Conservation (phyloP, 1,139 yeast species). For the Ogataea hybrid region DNA sequence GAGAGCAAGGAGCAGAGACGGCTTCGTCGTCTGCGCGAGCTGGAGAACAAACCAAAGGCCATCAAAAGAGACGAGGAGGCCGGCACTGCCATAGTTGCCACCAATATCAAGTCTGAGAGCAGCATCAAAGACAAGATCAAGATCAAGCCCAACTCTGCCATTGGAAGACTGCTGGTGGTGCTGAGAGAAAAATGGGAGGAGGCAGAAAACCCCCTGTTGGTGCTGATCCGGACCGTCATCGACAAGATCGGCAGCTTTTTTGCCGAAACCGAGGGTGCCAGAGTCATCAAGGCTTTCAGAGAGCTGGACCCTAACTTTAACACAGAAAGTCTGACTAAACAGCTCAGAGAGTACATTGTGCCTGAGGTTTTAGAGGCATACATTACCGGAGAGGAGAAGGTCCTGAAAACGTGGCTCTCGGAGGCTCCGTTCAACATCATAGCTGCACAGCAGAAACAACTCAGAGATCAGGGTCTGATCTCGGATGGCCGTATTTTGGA, state of each 20-base stretch:
- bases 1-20: constrained; percentile 83
- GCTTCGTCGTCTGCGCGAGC: constrained; percentile 66
- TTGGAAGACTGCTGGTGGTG: constrained; percentile 65
- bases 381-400: constrained; percentile 84
- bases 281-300: constrained; percentile 81
- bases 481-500: constrained; percentile 92
- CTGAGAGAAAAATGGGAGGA: constrained; percentile 85
- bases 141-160: constrained; percentile 60
- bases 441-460: constrained; percentile 90
- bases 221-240: constrained; percentile 73
- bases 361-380: constrained; percentile 97
- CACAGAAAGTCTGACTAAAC: constrained; percentile 74
- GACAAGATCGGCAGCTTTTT: constrained; percentile 85
- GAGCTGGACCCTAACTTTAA: constrained; percentile 89
- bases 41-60: constrained; percentile 57
- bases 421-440: constrained; percentile 97
- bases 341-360: constrained; percentile 86
- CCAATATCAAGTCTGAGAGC: constrained; percentile 63
- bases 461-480: constrained; percentile 86
- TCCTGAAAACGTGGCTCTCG: constrained; percentile 86
- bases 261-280: constrained; percentile 95
- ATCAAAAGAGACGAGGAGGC: constrained; percentile 84
- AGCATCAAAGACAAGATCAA: constrained; percentile 61
- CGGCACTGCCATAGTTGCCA: constrained; percentile 78
- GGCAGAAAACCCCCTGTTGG: constrained; percentile 88